Evolutionary conservation across 352 stramenopile species (phyloP).

Genomic region (Pythium vanterpoolii): DNA sequence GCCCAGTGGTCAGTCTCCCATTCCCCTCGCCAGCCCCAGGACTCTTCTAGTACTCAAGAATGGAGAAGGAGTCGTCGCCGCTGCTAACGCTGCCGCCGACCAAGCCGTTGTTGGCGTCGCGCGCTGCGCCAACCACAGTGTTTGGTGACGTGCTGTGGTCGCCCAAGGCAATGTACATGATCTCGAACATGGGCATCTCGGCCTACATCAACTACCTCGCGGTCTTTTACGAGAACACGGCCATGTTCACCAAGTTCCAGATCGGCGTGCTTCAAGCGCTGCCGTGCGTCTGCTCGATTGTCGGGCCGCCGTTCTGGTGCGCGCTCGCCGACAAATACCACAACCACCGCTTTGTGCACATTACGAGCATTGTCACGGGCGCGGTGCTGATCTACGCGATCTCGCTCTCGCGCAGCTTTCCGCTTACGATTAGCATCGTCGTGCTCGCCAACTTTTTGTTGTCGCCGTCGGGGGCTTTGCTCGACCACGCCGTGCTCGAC

Average conservation of each 20-base stretch:
- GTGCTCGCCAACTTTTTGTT: conserved; percentile 63
- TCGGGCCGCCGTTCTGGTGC: conserved; percentile 70
- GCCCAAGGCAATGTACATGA: conserved; percentile 77
- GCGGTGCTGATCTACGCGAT: conserved; percentile 55
- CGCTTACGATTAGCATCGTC: conserved; percentile 45
- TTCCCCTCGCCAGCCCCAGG: background rate
- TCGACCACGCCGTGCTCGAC: conserved; percentile 70
- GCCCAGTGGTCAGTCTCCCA: background rate
- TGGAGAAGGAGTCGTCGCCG: background rate
- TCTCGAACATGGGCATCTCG: conserved; percentile 59
- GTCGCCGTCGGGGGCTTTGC: conserved; percentile 47
- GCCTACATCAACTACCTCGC: conserved; percentile 73
- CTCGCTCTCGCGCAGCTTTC: conserved; percentile 53
- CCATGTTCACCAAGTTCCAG: conserved; percentile 67
- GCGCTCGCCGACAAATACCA: conserved; percentile 63
- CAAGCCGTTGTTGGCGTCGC: background rate
- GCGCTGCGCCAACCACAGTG: conserved; percentile 4
- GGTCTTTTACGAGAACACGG: conserved; percentile 71
- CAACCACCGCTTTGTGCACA: conserved; percentile 60
- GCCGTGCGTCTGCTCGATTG: conserved; percentile 52
- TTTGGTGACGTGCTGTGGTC: conserved; percentile 39
- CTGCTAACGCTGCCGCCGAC: background rate
- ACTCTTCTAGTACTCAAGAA: background rate
- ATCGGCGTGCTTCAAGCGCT: conserved; percentile 75
- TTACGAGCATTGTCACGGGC: conserved; percentile 54